These are phyloP conservation scores for Candida lessepsii DNA, from an alignment of 805 yeast genomes.

Conservation along the genomic window DNA sequence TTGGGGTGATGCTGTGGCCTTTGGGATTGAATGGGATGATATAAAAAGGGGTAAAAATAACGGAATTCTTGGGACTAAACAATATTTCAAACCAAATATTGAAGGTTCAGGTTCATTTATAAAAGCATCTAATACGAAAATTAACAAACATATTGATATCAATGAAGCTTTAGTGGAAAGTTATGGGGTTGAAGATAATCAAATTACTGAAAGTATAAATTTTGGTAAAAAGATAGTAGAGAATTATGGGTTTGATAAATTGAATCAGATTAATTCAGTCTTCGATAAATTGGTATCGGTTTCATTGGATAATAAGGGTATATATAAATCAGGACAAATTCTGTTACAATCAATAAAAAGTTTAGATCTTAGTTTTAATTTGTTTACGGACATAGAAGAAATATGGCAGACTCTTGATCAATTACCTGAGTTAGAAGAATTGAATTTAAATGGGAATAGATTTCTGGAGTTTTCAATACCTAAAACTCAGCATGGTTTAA, in stretches of 20 bases:
- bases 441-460: slow-evolving; percentile 58
- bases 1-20: slow-evolving; percentile 61
- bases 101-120: slow-evolving; percentile 63
- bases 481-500: slow-evolving; percentile 9
- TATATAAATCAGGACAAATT: slow-evolving; percentile 22
- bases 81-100: slow-evolving; percentile 49
- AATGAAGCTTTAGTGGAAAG: slow-evolving; percentile 44
- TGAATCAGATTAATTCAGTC: slow-evolving; percentile 48
- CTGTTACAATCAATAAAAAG: slow-evolving; percentile 18
- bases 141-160: slow-evolving; percentile 31
- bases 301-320: slow-evolving; percentile 46
- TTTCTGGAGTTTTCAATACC: slow-evolving; percentile 19
- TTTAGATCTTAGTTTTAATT: slow-evolving; percentile 62
- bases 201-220: slow-evolving; percentile 27
- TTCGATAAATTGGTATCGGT: slow-evolving; percentile 45
- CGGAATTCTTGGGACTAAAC: slow-evolving; percentile 54
- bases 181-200: slow-evolving; percentile 26
- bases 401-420: slow-evolving; percentile 36
- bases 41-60: slow-evolving; percentile 65
- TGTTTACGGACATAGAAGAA: slow-evolving; percentile 42
- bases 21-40: slow-evolving; percentile 89
- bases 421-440: slow-evolving; percentile 35
- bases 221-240: slow-evolving; percentile 62
- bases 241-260: slow-evolving; percentile 62
- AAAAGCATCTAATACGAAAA: slow-evolving; percentile 41